These are phyloP conservation scores for Telopea speciosissima DNA, from an alignment of 177 flowering plant species.

Conservation along the genomic window DNA sequence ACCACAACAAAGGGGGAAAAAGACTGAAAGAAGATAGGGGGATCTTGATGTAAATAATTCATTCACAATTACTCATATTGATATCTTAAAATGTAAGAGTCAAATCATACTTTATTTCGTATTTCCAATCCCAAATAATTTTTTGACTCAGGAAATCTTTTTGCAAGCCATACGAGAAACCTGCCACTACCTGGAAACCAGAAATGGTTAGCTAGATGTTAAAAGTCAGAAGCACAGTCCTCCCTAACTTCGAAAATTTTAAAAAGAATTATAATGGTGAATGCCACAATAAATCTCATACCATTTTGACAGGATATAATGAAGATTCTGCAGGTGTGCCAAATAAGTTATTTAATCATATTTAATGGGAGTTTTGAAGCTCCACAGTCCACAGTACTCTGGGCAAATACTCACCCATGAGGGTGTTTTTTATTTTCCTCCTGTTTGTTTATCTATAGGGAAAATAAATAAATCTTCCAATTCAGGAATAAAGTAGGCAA, in stretches of 20 bases:
- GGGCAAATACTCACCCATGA: neutral
- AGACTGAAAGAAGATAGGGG: too few species aligned
- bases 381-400: too few species aligned
- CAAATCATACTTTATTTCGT: constrained; percentile 57
- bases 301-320: too few species aligned
- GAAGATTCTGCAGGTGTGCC: neutral
- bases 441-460: too few species aligned
- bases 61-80: neutral
- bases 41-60: neutral
- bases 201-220: constrained; percentile 5
- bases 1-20: neutral
- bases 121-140: constrained; percentile 93
- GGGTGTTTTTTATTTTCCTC: neutral
- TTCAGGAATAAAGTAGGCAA: too few species aligned
- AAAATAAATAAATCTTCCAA: too few species aligned
- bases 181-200: constrained; percentile 85
- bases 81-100: constrained; percentile 1
- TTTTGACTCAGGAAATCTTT: constrained; percentile 37
- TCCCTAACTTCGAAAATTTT: neutral
- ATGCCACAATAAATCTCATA: neutral
- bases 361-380: too few species aligned
- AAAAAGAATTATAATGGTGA: neutral
- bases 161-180: constrained; percentile 93
- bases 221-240: neutral
- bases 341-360: neutral